Evolutionary conservation across 306 rosid genomes (phyloP), one percentile per base, ranked within the genome.

Genomic region (Lathyrus aphaca): DNA sequence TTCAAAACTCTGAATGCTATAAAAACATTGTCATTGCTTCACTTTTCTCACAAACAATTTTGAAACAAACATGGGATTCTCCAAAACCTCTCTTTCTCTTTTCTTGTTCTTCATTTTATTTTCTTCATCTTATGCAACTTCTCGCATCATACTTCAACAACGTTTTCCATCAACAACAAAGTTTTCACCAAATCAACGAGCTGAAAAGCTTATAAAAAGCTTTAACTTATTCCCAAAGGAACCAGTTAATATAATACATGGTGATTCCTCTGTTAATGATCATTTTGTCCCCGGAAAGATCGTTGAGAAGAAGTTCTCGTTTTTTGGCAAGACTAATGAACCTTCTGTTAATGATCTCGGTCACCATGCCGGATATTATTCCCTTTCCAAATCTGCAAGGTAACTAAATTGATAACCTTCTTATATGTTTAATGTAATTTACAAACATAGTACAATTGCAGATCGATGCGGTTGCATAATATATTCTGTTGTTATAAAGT

Each of bases 291-390:
- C 77, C 15, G 74, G 77, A 25, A 77, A 60, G 27, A 73, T 93
- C 13, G 89, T 90, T 0, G 98, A 93, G 78, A 93, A 85, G 48
- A 72, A 79, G 19, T 82, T 93, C 23, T 77, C 77, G 0, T 77
- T 58, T 56, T 77, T 85, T 23, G 70, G 49, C 44, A 64, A 57
- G 49, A 55, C 77, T 30, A 83, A 72, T 1, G 12, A 25, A 1
- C 86, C 94, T 72, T 79, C 94, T 11, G 66, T 79, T 57, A n/a
- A 74, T 72, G 87, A 90, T 2, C 87, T 93, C 50, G 98, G 94
- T 64, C 98, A 90, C 80, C 97, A 90, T 79, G 96, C 98, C 12
- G 97, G 97, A 1, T 93, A 90, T 69, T 90, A 90, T 68, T 57
- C 66, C 2, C 96, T 93, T 77, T 83, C 96, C 49, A 78, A 77